Conservation (phyloP, 805 yeast genomes). For the Kregervanrija delftensis region DNA sequence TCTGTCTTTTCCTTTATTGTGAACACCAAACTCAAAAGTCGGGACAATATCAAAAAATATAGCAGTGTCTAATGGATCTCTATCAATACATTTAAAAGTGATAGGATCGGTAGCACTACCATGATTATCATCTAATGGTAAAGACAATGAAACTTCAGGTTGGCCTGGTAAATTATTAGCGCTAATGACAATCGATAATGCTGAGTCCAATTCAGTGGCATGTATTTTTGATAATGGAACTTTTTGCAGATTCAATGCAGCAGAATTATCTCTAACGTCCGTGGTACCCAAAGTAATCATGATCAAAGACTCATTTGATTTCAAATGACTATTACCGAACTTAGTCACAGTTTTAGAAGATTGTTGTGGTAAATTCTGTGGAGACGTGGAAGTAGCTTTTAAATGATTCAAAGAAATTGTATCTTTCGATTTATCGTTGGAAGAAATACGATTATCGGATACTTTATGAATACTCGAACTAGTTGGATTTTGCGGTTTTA, state of each 20-base stretch:
- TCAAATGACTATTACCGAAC: constrained; percentile 75
- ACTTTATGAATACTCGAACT: constrained; percentile 20
- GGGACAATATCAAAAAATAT: constrained; percentile 85
- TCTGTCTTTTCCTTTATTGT: constrained; percentile 14
- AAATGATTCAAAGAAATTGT: constrained; percentile 8
- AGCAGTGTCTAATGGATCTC: constrained; percentile 43
- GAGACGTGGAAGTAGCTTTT: constrained; percentile 1
- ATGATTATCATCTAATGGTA: constrained; percentile 76
- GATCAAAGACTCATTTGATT: constrained; percentile 58
- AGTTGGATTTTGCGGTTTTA: constrained; percentile 25
- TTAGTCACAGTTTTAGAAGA: constrained; percentile 59
- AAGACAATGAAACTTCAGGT: constrained; percentile 54
- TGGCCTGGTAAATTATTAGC: constrained; percentile 38
- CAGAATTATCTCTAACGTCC: constrained; percentile 53
- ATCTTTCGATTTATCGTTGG: constrained; percentile 8
- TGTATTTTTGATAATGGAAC: constrained; percentile 73
- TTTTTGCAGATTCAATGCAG: constrained; percentile 61
- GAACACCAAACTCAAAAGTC: constrained; percentile 49
- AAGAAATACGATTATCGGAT: constrained; percentile 11
- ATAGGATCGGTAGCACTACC: constrained; percentile 69
- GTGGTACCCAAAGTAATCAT: constrained; percentile 82
- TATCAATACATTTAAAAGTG: constrained; percentile 51
- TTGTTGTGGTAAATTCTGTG: constrained; percentile 7
- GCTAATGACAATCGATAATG: constrained; percentile 66
- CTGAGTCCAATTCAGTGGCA: constrained; percentile 83